Base-by-base conservation (phyloP, 768 basidiomycete species). In the Russula brevipes region DNA sequence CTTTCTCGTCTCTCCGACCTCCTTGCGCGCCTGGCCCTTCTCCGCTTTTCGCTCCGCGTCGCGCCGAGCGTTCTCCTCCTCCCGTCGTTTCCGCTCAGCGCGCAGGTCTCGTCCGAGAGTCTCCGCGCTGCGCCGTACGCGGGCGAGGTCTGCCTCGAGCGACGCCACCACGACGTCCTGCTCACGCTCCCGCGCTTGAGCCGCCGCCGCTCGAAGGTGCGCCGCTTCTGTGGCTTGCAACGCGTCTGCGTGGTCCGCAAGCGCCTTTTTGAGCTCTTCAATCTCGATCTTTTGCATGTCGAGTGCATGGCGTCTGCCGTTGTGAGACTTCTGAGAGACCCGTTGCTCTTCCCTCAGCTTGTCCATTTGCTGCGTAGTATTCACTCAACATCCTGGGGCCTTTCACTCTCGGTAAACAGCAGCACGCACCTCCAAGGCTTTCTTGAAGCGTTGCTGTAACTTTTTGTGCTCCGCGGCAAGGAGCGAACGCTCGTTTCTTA, bases 101-200 rank as follows among this genome's bases (percentile, higher is more conserved):
- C 85, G 89, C 62, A 96, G 73, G 72, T 95, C 92, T 17, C 81
- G 81, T 17, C 90, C 89, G 70, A 94, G 88, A 7, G 80, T 80
- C 66, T 89, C 87, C 0, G 91, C 91, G 63, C 92, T 88, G 54
- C 81, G 79, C 60, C 84, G 81, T 17, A 96, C 89, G 9, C 89
- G 85, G 60, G 78, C 78, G 30, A 96, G 79, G 70, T 95, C 92
- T 5, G 81, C 77, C 69, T 94, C 87, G 38, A 95, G 79, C 0
- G 71, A 72, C 5, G 82, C 80, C n/a, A 94, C 85, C 3, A 83
- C 87, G 46, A 77, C 79, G 0, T 82, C 80, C 60, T 83, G 65
- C 85, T 84, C 54, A 74, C 81, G 71, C 85, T 87, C 76, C 87
- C 89, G 2, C 78, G 76, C 19, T 76, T 77, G 63, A 85, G 63